A percentile compares a stretch with the other conserved stretches of the same genome.
These are phyloP conservation scores for Magnusiomyces tetraspermus DNA, from an alignment of 1,139 yeast species.

Conservation along the genomic window DNA sequence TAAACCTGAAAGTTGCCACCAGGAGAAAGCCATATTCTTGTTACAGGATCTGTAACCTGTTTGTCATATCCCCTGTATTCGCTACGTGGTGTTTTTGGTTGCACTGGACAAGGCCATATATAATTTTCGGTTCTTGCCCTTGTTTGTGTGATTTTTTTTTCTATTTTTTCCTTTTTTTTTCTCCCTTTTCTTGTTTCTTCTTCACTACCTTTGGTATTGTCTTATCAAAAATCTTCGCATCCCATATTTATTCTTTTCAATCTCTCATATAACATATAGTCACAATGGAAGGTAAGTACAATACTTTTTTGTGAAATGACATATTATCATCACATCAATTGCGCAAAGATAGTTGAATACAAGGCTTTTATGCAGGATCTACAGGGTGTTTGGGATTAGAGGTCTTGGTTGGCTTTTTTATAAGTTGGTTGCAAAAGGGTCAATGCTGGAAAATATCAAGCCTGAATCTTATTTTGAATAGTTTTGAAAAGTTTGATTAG, in stretches of 20 bases:
- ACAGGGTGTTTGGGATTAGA: too few relatives aligned
- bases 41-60: neutral
- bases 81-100: conserved; percentile 1
- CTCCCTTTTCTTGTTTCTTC: conserved; percentile 17
- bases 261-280: neutral
- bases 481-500: too few relatives aligned
- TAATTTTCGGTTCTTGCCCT: conserved; percentile 6
- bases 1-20: neutral
- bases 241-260: conserved; percentile 7
- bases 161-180: conserved; percentile 16
- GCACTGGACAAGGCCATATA: too few relatives aligned
- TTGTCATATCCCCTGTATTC: neutral
- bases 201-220: conserved; percentile 12
- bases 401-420: too few relatives aligned
- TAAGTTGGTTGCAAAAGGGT: too few relatives aligned
- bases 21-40: neutral
- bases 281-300: conserved; percentile 25
- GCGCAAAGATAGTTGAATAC: too few relatives aligned
- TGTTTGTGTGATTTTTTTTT: too few relatives aligned
- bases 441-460: too few relatives aligned
- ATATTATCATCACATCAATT: neutral
- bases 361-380: too few relatives aligned
- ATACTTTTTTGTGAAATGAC: conserved; percentile 4
- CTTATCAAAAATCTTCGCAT: conserved; percentile 6
- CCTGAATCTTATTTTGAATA: too few relatives aligned